A percentile compares a stretch with the other conserved stretches of the same genome.
phyloP scores from a whole-genome alignment of 495 filamentous ascomycete species.

The Pyrenula massariospora region DNA sequence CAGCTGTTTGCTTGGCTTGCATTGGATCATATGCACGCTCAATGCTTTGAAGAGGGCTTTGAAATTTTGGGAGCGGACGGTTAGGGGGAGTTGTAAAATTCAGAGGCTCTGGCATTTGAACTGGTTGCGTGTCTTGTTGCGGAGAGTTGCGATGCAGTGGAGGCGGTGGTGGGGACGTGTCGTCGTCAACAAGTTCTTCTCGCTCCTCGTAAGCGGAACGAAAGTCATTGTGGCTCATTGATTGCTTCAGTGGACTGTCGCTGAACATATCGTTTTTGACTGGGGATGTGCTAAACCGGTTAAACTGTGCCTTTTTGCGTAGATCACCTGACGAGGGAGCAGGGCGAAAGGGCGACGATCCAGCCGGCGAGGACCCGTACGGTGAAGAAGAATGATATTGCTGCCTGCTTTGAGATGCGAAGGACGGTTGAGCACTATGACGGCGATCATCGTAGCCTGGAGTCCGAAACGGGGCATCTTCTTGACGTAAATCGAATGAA shows the following conservation, averaged over 20 bases:
- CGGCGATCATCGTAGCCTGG: not conserved
- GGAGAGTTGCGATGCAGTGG: slow-evolving; percentile 30
- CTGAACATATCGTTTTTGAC: not conserved
- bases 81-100: slow-evolving; percentile 14
- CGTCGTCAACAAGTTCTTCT: slow-evolving; percentile 30
- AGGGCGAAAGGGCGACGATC: not conserved
- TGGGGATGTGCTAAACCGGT: not conserved
- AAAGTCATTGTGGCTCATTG: slow-evolving; percentile 14
- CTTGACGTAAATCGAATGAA: not conserved
- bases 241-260: slow-evolving; percentile 9
- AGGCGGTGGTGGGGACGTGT: slow-evolving; percentile 34
- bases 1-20: not conserved
- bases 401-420: not conserved
- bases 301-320: not conserved
- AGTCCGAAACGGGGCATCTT: not conserved
- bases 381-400: not conserved
- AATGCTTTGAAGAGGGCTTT: slow-evolving; percentile 12
- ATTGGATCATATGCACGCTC: not conserved
- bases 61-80: slow-evolving; percentile 9
- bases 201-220: slow-evolving; percentile 19
- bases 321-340: slow-evolving; percentile 4
- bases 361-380: not conserved
- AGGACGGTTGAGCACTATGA: not conserved
- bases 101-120: slow-evolving; percentile 34
- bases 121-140: not conserved